Evolutionary conservation across 768 basidiomycete genomes (phyloP), one percentile per base, ranked within the genome.

Genomic region (Clitopilus hobsonii): DNA sequence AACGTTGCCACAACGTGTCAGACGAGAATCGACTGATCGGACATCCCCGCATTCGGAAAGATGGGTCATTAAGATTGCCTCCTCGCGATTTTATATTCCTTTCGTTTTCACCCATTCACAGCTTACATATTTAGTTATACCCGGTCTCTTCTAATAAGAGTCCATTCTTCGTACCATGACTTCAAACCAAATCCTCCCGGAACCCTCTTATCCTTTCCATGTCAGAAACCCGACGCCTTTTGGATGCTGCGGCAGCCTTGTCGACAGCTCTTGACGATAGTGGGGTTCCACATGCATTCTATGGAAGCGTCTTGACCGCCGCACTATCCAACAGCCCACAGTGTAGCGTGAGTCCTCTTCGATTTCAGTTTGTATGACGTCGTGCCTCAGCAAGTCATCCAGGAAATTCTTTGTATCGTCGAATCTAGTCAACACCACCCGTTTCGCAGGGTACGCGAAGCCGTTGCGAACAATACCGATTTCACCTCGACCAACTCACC

Each of bases 321-420:
- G 71, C 86, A 29, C 77, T 94, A 49, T 79, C 88, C 32, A 84
- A 84, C 61, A 78, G 71, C 61, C 74, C 84, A 38, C 81, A 84
- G 38, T 77, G 84, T 58, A 85, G 91, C 65, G 91, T 86, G 63
- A 55, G 82, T 77, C 20, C 25, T 27, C 55, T 52, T 54, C 54
- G 54, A 54, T 14, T 38, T 45, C 18, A 16, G 22, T 16, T 45
- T 20, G 27, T 25, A 26, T 20, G 3, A 38, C 55, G 29, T 54
- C 45, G 14, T n/a, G 14, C 24, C 47, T 24, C 61, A 65, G 56
- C 67, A 32, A 16, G 24, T 38, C 29, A 23, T 47, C 5, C 68
- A 93, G 91, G 91, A 94, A 70, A 88, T 94, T 52, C 85, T 78
- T 59, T 93, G 91, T 67, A 85, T 94, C 66, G 89, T 91, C 57